Percentiles rank a stretch among this genome's conserved stretches.
These are phyloP conservation scores for Darksidea phi DNA, from an alignment of 495 filamentous ascomycete species.

Conservation along the genomic window DNA sequence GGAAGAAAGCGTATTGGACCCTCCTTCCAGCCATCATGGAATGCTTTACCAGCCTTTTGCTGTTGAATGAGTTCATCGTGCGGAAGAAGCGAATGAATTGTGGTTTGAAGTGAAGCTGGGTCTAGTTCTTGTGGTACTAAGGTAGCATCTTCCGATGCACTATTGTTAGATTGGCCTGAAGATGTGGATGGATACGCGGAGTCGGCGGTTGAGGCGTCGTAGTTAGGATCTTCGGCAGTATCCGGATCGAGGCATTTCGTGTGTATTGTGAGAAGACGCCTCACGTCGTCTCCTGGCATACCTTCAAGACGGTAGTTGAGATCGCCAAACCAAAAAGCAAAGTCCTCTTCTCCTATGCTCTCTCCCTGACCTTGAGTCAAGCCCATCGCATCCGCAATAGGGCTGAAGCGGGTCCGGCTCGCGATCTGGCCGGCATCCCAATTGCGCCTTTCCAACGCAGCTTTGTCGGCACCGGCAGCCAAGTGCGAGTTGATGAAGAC, in stretches of 20 bases:
- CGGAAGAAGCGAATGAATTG: slow-evolving; percentile 76
- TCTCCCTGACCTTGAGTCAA: slow-evolving; percentile 55
- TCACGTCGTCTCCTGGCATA: slow-evolving; percentile 85
- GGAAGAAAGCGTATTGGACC: slow-evolving; percentile 85
- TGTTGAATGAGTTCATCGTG: slow-evolving; percentile 85
- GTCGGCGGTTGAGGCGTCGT: not conserved
- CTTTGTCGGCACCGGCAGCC: slow-evolving; percentile 76
- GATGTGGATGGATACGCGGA: slow-evolving; percentile 2
- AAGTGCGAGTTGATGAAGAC: slow-evolving; percentile 91
- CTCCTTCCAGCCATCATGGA: slow-evolving; percentile 89
- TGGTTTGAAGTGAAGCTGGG: slow-evolving; percentile 73
- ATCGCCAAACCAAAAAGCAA: slow-evolving; percentile 95
- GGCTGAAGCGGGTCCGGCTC: slow-evolving; percentile 68
- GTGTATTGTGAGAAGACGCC: slow-evolving; percentile 79
- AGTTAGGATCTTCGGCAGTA: slow-evolving; percentile 40
- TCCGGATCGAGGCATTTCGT: slow-evolving; percentile 65
- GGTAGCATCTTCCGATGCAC: not conserved
- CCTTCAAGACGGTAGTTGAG: slow-evolving; percentile 91
- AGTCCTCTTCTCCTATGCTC: slow-evolving; percentile 84
- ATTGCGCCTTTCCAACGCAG: slow-evolving; percentile 75
- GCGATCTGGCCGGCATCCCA: slow-evolving; percentile 85
- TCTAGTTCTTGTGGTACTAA: slow-evolving; percentile 47
- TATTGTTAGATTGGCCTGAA: not conserved
- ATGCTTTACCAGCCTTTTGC: slow-evolving; percentile 70
- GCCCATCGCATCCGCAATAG: slow-evolving; percentile 58